Percentiles rank a stretch among this genome's conserved stretches.
These are phyloP conservation scores for Paraphaeosphaeria sporulosa DNA, from an alignment of 2,329 filamentous ascomycete species.

Conservation along the genomic window DNA sequence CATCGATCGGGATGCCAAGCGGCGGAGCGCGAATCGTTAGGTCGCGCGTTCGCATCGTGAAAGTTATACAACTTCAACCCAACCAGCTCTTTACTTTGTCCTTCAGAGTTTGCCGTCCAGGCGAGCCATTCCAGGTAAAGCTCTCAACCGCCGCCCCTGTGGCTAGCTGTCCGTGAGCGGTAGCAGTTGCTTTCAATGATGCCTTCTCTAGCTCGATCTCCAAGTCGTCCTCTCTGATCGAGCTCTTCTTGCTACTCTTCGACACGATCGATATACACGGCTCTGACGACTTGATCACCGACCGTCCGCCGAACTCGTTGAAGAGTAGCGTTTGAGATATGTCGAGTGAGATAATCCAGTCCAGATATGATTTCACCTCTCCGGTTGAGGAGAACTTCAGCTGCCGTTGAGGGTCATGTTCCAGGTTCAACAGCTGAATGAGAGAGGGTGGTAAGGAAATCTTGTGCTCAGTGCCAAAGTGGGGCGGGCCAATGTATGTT, in stretches of 20 bases:
- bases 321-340: constrained; percentile 39
- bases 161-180: constrained; percentile 11
- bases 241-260: constrained; percentile 30
- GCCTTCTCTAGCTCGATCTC: constrained; percentile 29
- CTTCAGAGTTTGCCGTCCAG: constrained; percentile 22
- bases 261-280: constrained; percentile 33
- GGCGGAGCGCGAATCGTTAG: background rate
- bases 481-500: constrained; percentile 43
- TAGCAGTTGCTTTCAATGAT: constrained; percentile 23
- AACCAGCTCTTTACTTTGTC: constrained; percentile 39
- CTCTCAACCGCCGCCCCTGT: constrained; percentile 23
- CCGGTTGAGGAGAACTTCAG: constrained; percentile 38
- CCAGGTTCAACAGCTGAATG: constrained; percentile 36
- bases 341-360: constrained; percentile 44
- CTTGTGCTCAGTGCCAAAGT: constrained; percentile 45
- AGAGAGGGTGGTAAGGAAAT: constrained; percentile 41
- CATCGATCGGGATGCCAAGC: constrained; percentile 5
- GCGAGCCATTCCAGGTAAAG: constrained; percentile 35
- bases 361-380: constrained; percentile 41
- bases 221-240: constrained; percentile 29
- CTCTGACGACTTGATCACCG: constrained; percentile 28
- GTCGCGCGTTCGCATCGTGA: background rate
- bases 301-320: constrained; percentile 30
- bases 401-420: constrained; percentile 29
- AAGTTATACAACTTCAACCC: background rate